These are phyloP conservation scores for Penicillium steckii DNA, from an alignment of 495 filamentous ascomycete species.

Conservation along the genomic window DNA sequence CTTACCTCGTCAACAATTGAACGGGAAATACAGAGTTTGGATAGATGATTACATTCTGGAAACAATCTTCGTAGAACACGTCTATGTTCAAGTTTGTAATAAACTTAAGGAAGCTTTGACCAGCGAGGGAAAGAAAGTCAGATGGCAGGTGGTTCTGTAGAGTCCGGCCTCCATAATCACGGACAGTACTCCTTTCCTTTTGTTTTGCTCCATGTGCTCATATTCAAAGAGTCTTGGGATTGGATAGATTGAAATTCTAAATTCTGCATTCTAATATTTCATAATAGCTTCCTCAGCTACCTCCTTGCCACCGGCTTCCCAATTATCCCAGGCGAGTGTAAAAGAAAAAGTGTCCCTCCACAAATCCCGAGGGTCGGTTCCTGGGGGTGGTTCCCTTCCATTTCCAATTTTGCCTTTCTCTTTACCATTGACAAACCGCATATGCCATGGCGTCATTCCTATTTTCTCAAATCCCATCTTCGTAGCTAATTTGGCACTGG, in stretches of 20 bases:
- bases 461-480: slow-evolving; percentile 20
- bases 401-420: slow-evolving; percentile 18
- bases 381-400: slow-evolving; percentile 14
- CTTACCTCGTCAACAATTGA: slow-evolving; percentile 50
- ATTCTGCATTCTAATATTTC: background rate
- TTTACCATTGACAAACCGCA: slow-evolving; percentile 19
- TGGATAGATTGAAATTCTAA: background rate
- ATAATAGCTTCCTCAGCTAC: slow-evolving; percentile 2
- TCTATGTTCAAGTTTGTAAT: slow-evolving; percentile 54
- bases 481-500: slow-evolving; percentile 17
- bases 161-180: background rate
- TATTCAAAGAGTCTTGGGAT: background rate
- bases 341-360: slow-evolving; percentile 22
- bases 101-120: slow-evolving; percentile 47
- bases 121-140: slow-evolving; percentile 48
- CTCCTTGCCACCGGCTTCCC: slow-evolving; percentile 10
- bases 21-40: slow-evolving; percentile 52
- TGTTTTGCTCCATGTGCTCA: background rate
- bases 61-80: slow-evolving; percentile 60
- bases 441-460: slow-evolving; percentile 19
- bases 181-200: too few species aligned
- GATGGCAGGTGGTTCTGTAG: slow-evolving; percentile 48
- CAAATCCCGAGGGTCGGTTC: slow-evolving; percentile 16
- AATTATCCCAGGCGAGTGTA: slow-evolving; percentile 20
- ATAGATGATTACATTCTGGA: slow-evolving; percentile 63